These are phyloP conservation scores for Arxiozyma bovina DNA, from an alignment of 1,139 yeast genomes.

Conservation along the genomic window DNA sequence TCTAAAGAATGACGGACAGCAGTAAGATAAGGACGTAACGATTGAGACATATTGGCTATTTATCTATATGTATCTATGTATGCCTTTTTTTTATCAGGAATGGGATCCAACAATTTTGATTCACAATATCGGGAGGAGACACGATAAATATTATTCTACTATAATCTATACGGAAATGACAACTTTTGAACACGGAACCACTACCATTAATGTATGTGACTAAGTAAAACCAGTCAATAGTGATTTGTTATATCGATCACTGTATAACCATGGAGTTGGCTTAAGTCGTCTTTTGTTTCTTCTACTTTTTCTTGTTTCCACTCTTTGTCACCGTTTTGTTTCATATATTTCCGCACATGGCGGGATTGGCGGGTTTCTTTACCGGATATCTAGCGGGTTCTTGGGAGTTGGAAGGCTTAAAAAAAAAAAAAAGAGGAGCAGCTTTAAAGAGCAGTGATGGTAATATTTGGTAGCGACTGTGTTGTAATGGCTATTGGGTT, in stretches of 20 bases:
- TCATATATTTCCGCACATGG: background rate
- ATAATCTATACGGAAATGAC: too few relatives aligned
- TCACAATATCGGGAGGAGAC: background rate
- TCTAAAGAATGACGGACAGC: constrained; percentile 92
- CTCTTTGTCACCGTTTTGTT: background rate
- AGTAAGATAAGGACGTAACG: constrained; percentile 85
- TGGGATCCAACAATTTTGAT: background rate
- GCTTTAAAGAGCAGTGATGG: background rate
- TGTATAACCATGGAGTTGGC: too few relatives aligned
- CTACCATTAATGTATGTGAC: too few relatives aligned
- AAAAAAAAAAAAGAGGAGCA: too few relatives aligned
- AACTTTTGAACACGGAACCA: too few relatives aligned
- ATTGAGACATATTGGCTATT: constrained; percentile 56
- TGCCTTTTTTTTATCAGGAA: background rate
- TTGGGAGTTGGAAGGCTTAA: background rate
- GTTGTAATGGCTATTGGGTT: too few relatives aligned
- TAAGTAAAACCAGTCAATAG: too few relatives aligned
- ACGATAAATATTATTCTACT: background rate
- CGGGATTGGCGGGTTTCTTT: background rate
- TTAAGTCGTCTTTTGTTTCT: too few relatives aligned
- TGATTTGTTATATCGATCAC: too few relatives aligned
- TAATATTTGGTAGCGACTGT: too few relatives aligned
- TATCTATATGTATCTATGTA: too few relatives aligned
- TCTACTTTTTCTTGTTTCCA: background rate
- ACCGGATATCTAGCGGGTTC: background rate